phyloP scores from a whole-genome alignment of 129 eudicot species.

The Centella asiatica region DNA sequence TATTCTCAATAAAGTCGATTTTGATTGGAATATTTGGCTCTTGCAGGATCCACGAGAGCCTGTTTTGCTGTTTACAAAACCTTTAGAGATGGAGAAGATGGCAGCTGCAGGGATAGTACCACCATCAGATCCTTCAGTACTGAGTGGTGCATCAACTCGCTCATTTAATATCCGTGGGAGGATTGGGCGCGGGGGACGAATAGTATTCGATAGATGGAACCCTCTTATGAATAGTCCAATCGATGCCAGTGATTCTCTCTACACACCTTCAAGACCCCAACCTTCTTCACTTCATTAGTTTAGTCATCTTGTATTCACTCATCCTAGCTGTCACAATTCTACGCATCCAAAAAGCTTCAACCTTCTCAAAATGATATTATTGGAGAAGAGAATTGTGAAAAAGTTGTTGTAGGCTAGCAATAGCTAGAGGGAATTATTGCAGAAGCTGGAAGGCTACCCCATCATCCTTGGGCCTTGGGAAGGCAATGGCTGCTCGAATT shows the following conservation, averaged over 20 bases:
- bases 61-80: constrained; percentile 70
- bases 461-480: too few relatives aligned
- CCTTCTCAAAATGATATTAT: too few relatives aligned
- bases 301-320: too few relatives aligned
- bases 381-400: too few relatives aligned
- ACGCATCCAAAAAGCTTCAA: too few relatives aligned
- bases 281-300: constrained; percentile 28
- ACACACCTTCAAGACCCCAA: constrained; percentile 48
- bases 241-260: constrained; percentile 43
- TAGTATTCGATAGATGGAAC: constrained; percentile 81
- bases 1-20: neutral
- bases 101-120: constrained; percentile 78
- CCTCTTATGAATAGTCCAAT: constrained; percentile 58
- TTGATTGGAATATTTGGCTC: neutral
- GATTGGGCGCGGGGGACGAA: constrained; percentile 90
- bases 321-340: too few relatives aligned
- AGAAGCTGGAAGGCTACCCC: too few relatives aligned
- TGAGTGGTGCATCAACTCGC: constrained; percentile 24
- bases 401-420: too few relatives aligned
- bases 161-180: constrained; percentile 46
- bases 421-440: too few relatives aligned
- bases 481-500: too few relatives aligned
- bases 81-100: constrained; percentile 60
- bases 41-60: constrained; percentile 89
- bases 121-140: constrained; percentile 40